A percentile compares a stretch with the other conserved stretches of the same genome.
Conservation (phyloP, 1,284 basidiomycete species). For the Veloporphyrellus conicus region DNA sequence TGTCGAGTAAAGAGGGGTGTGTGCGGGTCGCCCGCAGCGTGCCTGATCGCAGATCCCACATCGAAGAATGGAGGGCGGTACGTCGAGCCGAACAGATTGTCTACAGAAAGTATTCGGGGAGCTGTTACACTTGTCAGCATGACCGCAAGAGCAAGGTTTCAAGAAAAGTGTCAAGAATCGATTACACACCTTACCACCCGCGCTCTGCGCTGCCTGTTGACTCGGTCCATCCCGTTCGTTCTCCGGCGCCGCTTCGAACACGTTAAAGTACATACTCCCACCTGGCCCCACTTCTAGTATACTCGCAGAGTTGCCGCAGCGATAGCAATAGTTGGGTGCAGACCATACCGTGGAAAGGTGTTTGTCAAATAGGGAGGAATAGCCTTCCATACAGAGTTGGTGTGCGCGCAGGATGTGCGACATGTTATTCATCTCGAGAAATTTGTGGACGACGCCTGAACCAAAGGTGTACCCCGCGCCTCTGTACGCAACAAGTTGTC, state of each 20-base stretch:
- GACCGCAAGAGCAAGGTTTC: not conserved
- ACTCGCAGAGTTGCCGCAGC: constrained; percentile 95
- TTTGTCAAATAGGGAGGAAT: constrained; percentile 90
- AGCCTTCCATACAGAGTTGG: constrained; percentile 99
- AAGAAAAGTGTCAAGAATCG: not conserved
- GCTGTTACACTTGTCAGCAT: constrained; percentile 35
- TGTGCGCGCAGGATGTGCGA: constrained; percentile 96
- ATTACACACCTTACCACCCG: constrained; percentile 56
- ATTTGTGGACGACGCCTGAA: constrained; percentile 97
- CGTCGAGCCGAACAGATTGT: not conserved
- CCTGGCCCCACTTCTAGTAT: constrained; percentile 95
- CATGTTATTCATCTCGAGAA: constrained; percentile 92
- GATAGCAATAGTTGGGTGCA: constrained; percentile 97
- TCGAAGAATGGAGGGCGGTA: not conserved
- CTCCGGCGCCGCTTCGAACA: constrained; percentile 97
- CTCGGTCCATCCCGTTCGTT: constrained; percentile 85
- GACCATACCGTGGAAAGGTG: constrained; percentile 97
- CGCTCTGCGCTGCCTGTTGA: constrained; percentile 68
- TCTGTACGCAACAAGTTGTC: constrained; percentile 40
- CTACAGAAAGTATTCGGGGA: constrained; percentile 71
- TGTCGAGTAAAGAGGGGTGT: not conserved
- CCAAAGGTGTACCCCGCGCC: constrained; percentile 99
- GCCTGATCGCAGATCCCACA: constrained; percentile 10
- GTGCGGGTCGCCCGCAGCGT: not conserved
- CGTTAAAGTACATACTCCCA: constrained; percentile 91